These are phyloP conservation scores for Leishmania gerbilli DNA, from an alignment of 208 protist genomes.

Conservation along the genomic window DNA sequence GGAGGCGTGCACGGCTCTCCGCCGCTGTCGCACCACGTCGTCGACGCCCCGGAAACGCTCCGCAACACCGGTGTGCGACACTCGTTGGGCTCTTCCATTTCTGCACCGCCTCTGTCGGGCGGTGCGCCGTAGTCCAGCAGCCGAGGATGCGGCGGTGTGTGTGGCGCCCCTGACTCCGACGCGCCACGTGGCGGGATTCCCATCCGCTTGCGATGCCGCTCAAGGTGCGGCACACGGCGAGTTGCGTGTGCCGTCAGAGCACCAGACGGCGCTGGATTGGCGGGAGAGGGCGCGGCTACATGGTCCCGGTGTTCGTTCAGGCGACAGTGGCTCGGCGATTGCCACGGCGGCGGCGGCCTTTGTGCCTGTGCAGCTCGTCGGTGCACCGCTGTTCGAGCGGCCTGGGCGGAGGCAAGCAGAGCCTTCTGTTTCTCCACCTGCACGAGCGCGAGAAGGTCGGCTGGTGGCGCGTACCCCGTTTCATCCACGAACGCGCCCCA, in stretches of 20 bases:
- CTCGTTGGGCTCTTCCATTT: background rate
- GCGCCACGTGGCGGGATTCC: background rate
- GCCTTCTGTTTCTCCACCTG: constrained; percentile 5
- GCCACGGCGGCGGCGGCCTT: background rate
- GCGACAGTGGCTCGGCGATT: background rate
- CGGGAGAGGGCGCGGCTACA: background rate
- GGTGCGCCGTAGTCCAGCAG: background rate
- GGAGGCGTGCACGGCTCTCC: constrained; percentile 21
- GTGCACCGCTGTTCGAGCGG: background rate
- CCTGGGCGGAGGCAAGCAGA: background rate
- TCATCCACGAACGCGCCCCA: constrained; percentile 82
- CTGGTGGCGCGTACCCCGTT: constrained; percentile 1
- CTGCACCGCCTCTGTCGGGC: too few relatives aligned
- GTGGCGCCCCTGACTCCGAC: constrained; percentile 3
- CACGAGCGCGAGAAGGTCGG: constrained; percentile 8
- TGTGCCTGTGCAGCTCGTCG: background rate
- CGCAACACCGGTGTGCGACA: constrained; percentile 18
- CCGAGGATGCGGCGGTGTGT: constrained; percentile 13
- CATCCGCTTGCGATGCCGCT: constrained; percentile 1
- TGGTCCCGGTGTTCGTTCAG: background rate
- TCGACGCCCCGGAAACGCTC: background rate
- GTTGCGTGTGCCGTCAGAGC: background rate
- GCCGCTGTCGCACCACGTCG: constrained; percentile 13
- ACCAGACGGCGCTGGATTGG: background rate
- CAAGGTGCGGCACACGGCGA: background rate